Conservation (phyloP, 768 basidiomycete species). For the Gloeostereum incarnatum region DNA sequence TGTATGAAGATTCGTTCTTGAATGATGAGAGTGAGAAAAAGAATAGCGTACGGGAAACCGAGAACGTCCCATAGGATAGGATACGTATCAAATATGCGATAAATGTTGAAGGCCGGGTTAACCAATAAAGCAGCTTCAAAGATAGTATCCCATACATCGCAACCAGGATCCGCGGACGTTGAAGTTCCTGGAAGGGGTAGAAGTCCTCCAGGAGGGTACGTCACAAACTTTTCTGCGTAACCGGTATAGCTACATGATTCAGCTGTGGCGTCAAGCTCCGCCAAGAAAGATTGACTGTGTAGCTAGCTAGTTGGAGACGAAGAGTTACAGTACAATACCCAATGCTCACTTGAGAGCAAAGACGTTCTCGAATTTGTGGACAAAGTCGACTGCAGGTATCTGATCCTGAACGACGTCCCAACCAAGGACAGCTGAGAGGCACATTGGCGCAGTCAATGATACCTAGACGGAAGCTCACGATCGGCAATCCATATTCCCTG, state of each 20-base stretch:
- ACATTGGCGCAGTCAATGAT: neutral
- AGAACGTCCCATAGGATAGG: conserved; percentile 74
- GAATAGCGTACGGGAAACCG: conserved; percentile 58
- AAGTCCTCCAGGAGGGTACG: conserved; percentile 51
- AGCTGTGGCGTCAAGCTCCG: conserved; percentile 43
- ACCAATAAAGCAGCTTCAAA: conserved; percentile 49
- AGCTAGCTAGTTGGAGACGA: neutral
- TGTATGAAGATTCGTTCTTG: neutral
- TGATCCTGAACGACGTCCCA: conserved; percentile 58
- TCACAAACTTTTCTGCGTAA: conserved; percentile 54
- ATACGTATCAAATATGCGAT: conserved; percentile 69
- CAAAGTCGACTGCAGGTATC: conserved; percentile 68
- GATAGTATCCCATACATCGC: conserved; percentile 62
- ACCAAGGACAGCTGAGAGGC: conserved; percentile 38
- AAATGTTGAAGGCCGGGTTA: conserved; percentile 74
- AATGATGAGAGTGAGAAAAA: neutral
- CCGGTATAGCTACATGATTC: conserved; percentile 51
- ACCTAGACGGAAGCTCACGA: conserved; percentile 33
- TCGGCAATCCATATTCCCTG: conserved; percentile 69
- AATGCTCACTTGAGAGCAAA: conserved; percentile 60
- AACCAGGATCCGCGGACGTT: conserved; percentile 33
- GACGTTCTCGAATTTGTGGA: conserved; percentile 60
- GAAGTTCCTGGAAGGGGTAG: conserved; percentile 64
- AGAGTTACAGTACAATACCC: neutral
- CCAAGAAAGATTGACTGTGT: conserved; percentile 53